Evolutionary conservation across 2,329 filamentous ascomycete species (phyloP), one percentile per base, ranked within the genome.

Genomic region (Colletotrichum tabaci): DNA sequence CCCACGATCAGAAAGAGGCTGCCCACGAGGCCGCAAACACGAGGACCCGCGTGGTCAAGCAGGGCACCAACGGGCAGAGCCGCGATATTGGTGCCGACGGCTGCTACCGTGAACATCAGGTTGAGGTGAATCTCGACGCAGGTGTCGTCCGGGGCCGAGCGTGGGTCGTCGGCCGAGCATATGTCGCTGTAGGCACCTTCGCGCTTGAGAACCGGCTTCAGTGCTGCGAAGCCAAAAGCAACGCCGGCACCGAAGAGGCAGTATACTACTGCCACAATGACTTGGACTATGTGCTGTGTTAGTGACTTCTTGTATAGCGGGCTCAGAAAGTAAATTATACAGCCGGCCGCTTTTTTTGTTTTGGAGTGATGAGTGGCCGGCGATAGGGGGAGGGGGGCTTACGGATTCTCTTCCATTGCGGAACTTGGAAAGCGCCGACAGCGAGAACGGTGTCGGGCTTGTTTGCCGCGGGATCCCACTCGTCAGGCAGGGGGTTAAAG

Each of bases 51-150:
- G 73, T 90, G 87, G 82, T 98, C 95, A 26, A 98, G 88, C 55
- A 97, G 92, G 3, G 94, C 93, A 56, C 95, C 95, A 13, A 97
- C 91, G 2, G 95, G 94, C 8, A 98, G 86, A 15, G 95, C 95
- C 50, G 91, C 94, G 15, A 97, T 92, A 77, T 98, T 98, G 49
- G 95, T 97, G 8, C 90, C 93, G 12, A 97, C 94, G 16, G 94
- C 95, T 15, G 95, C 95, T 50, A 95, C 88, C 7, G 94, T 97
- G 85, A 98, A 98, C 93, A 97, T 97, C 75, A 98, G 85, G 80
- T 98, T 98, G 67, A 98, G 87, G 71, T 87, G 87, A 64, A 91
- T 89, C 77, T 90, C 89, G 69, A 86, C 82, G 78, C 81, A 88
- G n/a, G 80, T 83, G 38, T 86, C 77, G 18, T 77, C 76, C n/a